phyloP scores from a whole-genome alignment of 2,329 filamentous ascomycete species.

The Mycosphaerella sp. region DNA sequence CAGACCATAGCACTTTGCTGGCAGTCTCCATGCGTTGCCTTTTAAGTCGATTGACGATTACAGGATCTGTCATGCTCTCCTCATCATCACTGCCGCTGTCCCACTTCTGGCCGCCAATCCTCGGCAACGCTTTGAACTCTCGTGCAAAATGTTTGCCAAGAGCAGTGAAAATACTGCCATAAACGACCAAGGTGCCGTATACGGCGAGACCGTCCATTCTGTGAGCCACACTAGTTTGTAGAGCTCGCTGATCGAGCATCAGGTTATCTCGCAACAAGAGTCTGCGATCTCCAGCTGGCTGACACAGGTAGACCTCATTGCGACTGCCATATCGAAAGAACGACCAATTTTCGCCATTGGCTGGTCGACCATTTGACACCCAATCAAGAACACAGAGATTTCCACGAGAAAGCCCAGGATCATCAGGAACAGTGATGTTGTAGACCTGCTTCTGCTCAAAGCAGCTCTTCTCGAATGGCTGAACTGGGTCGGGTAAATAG shows the following conservation, averaged over 20 bases:
- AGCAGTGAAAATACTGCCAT: slow-evolving; percentile 60
- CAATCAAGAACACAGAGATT: slow-evolving; percentile 81
- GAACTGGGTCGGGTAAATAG: slow-evolving; percentile 82
- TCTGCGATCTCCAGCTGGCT: slow-evolving; percentile 38
- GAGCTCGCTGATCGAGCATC: slow-evolving; percentile 49
- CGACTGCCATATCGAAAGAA: slow-evolving; percentile 71
- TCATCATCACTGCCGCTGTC: slow-evolving; percentile 35
- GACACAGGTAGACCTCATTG: slow-evolving; percentile 72
- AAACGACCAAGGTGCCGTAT: slow-evolving; percentile 77
- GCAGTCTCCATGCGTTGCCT: slow-evolving; percentile 51
- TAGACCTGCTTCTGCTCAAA: slow-evolving; percentile 84
- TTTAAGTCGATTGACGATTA: slow-evolving; percentile 31
- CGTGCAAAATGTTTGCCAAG: slow-evolving; percentile 68
- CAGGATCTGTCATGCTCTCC: slow-evolving; percentile 41
- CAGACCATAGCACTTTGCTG: slow-evolving; percentile 69
- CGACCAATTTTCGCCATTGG: slow-evolving; percentile 84
- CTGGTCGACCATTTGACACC: slow-evolving; percentile 81
- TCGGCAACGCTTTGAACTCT: slow-evolving; percentile 70
- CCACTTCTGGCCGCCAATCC: slow-evolving; percentile 79
- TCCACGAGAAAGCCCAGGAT: slow-evolving; percentile 10
- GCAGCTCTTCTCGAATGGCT: slow-evolving; percentile 76
- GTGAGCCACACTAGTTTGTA: slow-evolving; percentile 30
- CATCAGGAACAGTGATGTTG: slow-evolving; percentile 33
- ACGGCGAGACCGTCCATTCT: slow-evolving; percentile 71
- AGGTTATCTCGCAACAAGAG: slow-evolving; percentile 82